Evolutionary conservation across 164 flowering plant genomes (phyloP).

Genomic region (Umbilicus rupestris): DNA sequence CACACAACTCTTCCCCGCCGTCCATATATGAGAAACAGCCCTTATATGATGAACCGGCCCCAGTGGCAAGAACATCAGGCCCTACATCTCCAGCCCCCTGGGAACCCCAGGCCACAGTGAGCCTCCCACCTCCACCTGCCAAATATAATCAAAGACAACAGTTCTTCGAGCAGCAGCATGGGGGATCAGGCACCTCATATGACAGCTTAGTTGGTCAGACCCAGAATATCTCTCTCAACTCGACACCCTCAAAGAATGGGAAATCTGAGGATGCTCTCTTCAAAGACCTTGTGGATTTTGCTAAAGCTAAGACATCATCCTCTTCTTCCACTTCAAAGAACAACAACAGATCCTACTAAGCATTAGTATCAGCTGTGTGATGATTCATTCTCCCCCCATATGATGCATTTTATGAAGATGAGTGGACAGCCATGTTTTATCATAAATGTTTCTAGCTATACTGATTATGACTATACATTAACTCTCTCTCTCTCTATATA

Average conservation of each 20-base stretch:
- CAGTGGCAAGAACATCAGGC: slow-evolving; percentile 29
- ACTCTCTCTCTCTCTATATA: no score
- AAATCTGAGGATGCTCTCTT: slow-evolving; percentile 79
- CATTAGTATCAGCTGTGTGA: not conserved
- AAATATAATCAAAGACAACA: slow-evolving; percentile 72
- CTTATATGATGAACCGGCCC: slow-evolving; percentile 37
- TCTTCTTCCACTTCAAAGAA: slow-evolving; percentile 22
- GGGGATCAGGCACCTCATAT: slow-evolving; percentile 47
- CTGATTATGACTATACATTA: no score
- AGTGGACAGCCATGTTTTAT: no score
- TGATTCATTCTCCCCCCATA: not conserved
- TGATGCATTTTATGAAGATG: no score
- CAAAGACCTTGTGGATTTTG: slow-evolving; percentile 82
- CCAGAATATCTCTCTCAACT: slow-evolving; percentile 54
- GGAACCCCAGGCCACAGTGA: slow-evolving; percentile 31
- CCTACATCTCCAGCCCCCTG: slow-evolving; percentile 46
- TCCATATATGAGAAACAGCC: slow-evolving; percentile 27
- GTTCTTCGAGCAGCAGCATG: slow-evolving; percentile 57
- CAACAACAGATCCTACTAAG: slow-evolving; percentile 1
- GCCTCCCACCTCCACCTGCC: slow-evolving; percentile 77
- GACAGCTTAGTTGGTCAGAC: slow-evolving; percentile 59
- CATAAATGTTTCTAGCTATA: no score
- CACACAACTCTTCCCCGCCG: slow-evolving; percentile 19
- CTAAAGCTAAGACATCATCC: slow-evolving; percentile 62
- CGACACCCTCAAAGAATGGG: slow-evolving; percentile 32